Conservation (phyloP, 129 eudicot species). For the Chrysanthemum seticuspe region DNA sequence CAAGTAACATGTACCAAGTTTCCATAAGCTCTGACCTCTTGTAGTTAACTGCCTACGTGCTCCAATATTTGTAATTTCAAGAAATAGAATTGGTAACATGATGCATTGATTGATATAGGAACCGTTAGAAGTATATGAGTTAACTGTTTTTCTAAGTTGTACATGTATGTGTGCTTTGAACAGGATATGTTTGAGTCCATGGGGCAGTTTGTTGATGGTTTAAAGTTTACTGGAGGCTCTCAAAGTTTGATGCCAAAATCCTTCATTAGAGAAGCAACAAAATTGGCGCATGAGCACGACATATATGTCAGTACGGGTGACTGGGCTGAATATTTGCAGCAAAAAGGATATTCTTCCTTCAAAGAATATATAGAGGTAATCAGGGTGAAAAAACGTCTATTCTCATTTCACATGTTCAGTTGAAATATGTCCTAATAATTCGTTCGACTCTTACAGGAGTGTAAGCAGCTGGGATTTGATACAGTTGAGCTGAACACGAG, state of each 20-base stretch:
- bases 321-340: constrained; percentile 78
- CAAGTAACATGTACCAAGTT: no score
- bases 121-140: background rate
- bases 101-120: background rate
- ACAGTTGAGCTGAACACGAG: constrained; percentile 73
- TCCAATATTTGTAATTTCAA: no score
- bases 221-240: constrained; percentile 85
- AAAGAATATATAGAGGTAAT: constrained; percentile 76
- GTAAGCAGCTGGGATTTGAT: constrained; percentile 87
- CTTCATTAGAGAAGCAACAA: constrained; percentile 69
- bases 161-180: constrained; percentile 11
- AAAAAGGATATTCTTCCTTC: constrained; percentile 75
- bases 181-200: constrained; percentile 85
- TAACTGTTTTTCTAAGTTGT: constrained; percentile 4
- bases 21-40: no score
- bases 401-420: background rate
- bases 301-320: constrained; percentile 89
- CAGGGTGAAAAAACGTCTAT: background rate
- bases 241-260: constrained; percentile 65
- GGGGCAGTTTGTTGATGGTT: constrained; percentile 96
- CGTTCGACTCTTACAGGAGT: constrained; percentile 51
- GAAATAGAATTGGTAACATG: background rate
- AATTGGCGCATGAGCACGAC: constrained; percentile 81
- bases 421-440: constrained; percentile 4
- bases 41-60: no score